Conservation (phyloP, 148 eudicot species). For the Amaranthus palmeri region DNA sequence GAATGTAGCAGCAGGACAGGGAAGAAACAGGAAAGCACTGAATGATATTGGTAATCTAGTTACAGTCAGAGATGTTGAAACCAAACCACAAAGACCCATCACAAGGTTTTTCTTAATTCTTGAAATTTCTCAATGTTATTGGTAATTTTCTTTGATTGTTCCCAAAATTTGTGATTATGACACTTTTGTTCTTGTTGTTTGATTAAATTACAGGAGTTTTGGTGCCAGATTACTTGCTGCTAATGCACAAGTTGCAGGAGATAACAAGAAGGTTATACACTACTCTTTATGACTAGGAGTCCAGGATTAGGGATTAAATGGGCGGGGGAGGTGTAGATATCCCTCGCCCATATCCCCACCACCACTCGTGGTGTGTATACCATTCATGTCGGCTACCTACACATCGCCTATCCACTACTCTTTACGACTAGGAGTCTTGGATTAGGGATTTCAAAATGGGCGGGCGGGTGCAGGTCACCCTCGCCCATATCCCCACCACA, state of each 20-base stretch:
- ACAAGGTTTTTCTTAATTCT: conserved; percentile 32
- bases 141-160: neutral
- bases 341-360: no score
- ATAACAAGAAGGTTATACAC: conserved; percentile 32
- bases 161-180: conserved; percentile 8
- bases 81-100: conserved; percentile 48
- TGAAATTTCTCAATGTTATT: neutral
- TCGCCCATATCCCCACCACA: no score
- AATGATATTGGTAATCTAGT: conserved; percentile 70
- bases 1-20: conserved; percentile 44
- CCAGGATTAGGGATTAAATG: no score
- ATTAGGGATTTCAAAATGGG: no score
- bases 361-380: no score
- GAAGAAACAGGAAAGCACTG: conserved; percentile 53
- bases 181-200: conserved; percentile 1
- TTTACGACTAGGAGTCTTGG: no score
- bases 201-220: conserved; percentile 38
- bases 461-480: no score
- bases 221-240: conserved; percentile 66
- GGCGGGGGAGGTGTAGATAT: no score
- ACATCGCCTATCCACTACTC: no score
- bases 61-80: conserved; percentile 27
- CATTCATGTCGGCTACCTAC: no score
- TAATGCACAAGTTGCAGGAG: conserved; percentile 56
- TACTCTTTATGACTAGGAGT: no score